Evolutionary conservation across 768 basidiomycete genomes (phyloP).

Genomic region (Amanita phalloides): DNA sequence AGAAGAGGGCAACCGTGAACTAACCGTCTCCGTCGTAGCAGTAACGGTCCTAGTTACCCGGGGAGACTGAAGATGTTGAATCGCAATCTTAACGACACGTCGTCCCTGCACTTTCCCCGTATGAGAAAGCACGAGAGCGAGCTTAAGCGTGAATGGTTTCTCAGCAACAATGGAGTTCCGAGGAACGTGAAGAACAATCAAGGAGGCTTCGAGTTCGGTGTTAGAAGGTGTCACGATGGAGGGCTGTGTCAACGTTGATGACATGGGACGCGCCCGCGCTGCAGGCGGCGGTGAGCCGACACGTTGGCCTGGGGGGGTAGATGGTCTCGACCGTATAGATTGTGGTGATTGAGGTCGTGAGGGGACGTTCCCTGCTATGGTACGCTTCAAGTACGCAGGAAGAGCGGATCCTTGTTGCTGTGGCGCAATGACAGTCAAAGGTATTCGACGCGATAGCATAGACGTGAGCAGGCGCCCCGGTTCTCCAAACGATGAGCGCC

Average conservation of each 20-base stretch:
- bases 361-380: constrained; percentile 25
- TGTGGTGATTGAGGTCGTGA: constrained; percentile 44
- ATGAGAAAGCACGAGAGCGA: constrained; percentile 42
- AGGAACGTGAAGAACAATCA: constrained; percentile 42
- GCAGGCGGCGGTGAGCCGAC: constrained; percentile 16
- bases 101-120: constrained; percentile 18
- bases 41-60: neutral
- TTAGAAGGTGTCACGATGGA: constrained; percentile 11
- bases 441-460: constrained; percentile 76
- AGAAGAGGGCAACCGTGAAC: constrained; percentile 31
- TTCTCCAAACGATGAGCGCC: constrained; percentile 80
- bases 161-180: constrained; percentile 34
- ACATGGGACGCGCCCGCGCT: constrained; percentile 49
- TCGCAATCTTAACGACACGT: constrained; percentile 39
- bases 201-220: constrained; percentile 44
- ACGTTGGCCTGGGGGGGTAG: constrained; percentile 5
- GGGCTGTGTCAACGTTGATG: constrained; percentile 17
- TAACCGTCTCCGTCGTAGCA: constrained; percentile 15
- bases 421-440: constrained; percentile 30
- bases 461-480: constrained; percentile 83
- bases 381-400: constrained; percentile 66
- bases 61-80: constrained; percentile 55
- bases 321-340: constrained; percentile 11
- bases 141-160: constrained; percentile 48
- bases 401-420: constrained; percentile 58